Evolutionary conservation across 495 filamentous ascomycete genomes (phyloP), one percentile per base, ranked within the genome.

Genomic region (Hyaloscypha bicolor): DNA sequence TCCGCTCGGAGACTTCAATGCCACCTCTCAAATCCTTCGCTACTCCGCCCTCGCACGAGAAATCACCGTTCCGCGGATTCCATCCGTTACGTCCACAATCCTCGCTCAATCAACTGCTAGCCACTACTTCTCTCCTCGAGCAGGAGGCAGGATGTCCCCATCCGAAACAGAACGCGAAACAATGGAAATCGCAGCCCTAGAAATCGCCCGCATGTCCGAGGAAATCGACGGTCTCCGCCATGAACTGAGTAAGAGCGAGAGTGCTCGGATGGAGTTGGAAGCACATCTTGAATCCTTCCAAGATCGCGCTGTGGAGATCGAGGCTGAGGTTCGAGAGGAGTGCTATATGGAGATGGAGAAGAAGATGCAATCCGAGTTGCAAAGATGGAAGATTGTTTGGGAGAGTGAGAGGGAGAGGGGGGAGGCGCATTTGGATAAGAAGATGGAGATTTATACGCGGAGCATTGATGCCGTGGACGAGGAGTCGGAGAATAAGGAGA

Each of bases 31-130:
- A 76, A 98, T 99, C 39, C 81, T 99, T 5, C 90, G 95, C 16
- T 99, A 99, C 75, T 96, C 93, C 31, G 96, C 95, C 9, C 84
- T 98, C 5, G 96, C 95, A 0, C 87, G 93, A 2, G 95, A 99
- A 79, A 90, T 97, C 19, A 96, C 96, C 0, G 92, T 97, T 4
- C 94, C 94, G 2, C 88, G 94, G 30, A 88, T 94, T 25, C 92
- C 93, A 5, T 93, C 90, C 39, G 83, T 93, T 48, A 88, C 81
- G 6, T 79, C 80, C 60, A 81, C 75, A 5, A 76, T 75, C 48
- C 68, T 75, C 68, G 39, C 73, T 39, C 12, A 66, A 66, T 8
- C 64, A n/a, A 62, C 74, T 52, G 32, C 77, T 19, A 65, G 76
- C 71, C 33, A 82, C 65, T 69, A 77, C 76, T 51, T 71, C 68